phyloP scores from a whole-genome alignment of 108 stramenopile species.

The Cyclotella sp. region DNA sequence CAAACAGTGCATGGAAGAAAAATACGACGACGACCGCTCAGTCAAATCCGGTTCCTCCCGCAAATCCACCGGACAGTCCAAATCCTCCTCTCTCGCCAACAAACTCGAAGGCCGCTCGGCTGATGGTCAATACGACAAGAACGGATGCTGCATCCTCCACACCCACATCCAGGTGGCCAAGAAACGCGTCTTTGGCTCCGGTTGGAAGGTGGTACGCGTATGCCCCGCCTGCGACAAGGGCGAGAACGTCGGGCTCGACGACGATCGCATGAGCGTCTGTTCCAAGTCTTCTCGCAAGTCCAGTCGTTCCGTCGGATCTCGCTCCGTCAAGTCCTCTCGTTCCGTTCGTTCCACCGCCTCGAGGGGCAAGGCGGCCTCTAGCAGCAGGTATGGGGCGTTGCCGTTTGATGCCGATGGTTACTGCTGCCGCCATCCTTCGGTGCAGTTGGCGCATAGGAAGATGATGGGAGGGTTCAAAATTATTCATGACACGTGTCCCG shows the following conservation, averaged over 20 bases:
- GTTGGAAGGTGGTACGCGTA: constrained; percentile 40
- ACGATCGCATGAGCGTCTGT: constrained; percentile 33
- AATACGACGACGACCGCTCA: constrained; percentile 23
- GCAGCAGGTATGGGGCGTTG: constrained; percentile 36
- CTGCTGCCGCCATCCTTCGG: constrained; percentile 44
- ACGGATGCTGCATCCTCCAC: constrained; percentile 50
- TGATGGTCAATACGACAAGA: constrained; percentile 37
- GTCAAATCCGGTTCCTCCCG: constrained; percentile 32
- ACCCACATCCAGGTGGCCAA: constrained; percentile 53
- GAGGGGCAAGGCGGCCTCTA: constrained; percentile 21
- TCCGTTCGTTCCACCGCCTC: constrained; percentile 5
- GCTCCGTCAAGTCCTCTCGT: constrained; percentile 18
- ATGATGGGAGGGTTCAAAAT: constrained; percentile 50
- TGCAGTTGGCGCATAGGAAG: constrained; percentile 49
- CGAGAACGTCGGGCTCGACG: constrained; percentile 27
- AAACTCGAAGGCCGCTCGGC: constrained; percentile 20
- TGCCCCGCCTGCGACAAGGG: constrained; percentile 40
- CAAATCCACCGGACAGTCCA: constrained; percentile 13
- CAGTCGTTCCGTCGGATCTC: not conserved
- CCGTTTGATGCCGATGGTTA: constrained; percentile 56
- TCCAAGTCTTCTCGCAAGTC: constrained; percentile 40
- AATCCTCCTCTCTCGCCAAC: not conserved
- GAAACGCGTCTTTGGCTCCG: constrained; percentile 39
- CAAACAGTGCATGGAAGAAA: constrained; percentile 42
- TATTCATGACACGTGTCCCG: constrained; percentile 43